Base-by-base conservation (phyloP, 495 filamentous ascomycete genomes). In the Daldinia loculata region DNA sequence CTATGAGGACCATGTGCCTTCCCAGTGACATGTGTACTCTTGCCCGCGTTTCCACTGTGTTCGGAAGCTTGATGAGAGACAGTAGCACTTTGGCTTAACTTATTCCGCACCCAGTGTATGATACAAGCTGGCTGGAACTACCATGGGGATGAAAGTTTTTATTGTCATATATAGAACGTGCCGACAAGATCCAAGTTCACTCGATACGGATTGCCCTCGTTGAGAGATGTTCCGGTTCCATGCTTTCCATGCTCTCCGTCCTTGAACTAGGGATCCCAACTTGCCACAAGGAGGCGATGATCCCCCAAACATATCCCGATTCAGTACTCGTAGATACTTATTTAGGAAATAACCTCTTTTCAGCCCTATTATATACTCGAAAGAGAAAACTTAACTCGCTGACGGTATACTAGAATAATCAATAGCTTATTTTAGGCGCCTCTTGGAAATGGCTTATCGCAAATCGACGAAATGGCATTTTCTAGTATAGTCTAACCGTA, bases 61-160 rank as follows among this genome's bases (percentile, higher is more conserved):
- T 61, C 69, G 69, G 69, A 67, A 67, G 69, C 63, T 63, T 60
- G 58, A 30, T 63, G 32, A 56, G 41, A 59, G 43, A 67, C 57
- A 29, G 50, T 51, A 57, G 39, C 12, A 51, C 43, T 61, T 50
- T 52, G n/a, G 17, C 38, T 56, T 61, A 24, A 50, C 48, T 29
- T 61, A 30, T 36, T 52, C 41, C 50, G 39, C 62, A 19, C 22
- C 26, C 24, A 56, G 17, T 8, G 45, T 66, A 57, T 48, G 43
- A 24, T 48, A 22, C 43, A 24, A 24, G 19, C 43, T 48, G 7
- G 43, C 55, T 60, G 17, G 56, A 55, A 55, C 45, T 50, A 26
- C 38, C 19, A 19, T 17, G 22, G 39, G 38, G 38, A 14, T 24
- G 12, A 26, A 27, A 9, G 43, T 60, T 12, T 34, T 8, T 53